phyloP scores from a whole-genome alignment of 306 rosid species.

The Geum urbanum region DNA sequence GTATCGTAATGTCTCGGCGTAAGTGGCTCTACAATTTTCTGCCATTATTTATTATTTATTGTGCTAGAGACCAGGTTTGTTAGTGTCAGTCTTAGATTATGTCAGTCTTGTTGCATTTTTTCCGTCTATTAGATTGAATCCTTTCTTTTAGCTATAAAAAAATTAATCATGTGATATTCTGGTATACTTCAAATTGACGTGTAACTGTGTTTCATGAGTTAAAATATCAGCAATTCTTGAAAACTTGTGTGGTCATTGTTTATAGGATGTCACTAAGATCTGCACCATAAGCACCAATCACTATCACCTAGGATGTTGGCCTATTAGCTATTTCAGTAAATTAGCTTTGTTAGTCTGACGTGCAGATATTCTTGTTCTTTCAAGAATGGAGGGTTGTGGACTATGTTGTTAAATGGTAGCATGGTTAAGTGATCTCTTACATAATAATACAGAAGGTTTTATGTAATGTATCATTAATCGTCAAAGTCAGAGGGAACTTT shows the following conservation, averaged over 20 bases:
- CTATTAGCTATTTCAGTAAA: neutral
- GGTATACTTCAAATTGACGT: neutral
- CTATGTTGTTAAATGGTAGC: neutral
- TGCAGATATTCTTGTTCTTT: neutral
- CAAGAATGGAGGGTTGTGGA: neutral
- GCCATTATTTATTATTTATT: slow-evolving; percentile 16
- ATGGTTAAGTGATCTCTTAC: neutral
- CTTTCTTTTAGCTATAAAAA: neutral
- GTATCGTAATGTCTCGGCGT: slow-evolving; percentile 90
- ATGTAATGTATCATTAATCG: neutral
- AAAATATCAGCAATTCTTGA: neutral
- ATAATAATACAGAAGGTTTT: neutral
- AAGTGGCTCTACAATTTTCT: slow-evolving; percentile 37
- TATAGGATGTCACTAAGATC: neutral
- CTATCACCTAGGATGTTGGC: neutral
- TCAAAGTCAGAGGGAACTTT: neutral
- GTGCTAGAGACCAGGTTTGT: neutral
- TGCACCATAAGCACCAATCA: neutral
- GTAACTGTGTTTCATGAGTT: neutral
- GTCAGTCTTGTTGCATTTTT: neutral
- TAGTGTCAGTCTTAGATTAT: neutral
- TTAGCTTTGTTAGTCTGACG: neutral
- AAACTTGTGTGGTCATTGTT: neutral
- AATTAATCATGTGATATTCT: neutral
- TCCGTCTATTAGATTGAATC: neutral